Conservation (phyloP, 2,329 filamentous ascomycete species). For the Sphaerulina vaccinii region DNA sequence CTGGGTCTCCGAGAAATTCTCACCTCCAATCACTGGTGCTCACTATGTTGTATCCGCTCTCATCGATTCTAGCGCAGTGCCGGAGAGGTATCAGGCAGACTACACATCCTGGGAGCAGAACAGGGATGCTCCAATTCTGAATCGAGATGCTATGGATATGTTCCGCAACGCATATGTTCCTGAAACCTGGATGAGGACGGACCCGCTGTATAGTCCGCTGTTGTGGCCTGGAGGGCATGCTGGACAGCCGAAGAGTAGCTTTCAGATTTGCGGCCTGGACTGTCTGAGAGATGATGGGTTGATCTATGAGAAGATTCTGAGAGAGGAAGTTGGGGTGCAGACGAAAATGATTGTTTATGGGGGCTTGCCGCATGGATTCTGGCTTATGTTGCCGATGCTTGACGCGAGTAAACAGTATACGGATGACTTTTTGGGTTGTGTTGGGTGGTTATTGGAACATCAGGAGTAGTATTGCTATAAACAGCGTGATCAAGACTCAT, state of each 20-base stretch:
- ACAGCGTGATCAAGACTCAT: too few relatives aligned
- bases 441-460: neutral
- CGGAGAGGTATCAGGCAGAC: neutral
- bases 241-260: neutral
- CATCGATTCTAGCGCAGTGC: neutral
- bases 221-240: neutral
- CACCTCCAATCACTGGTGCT: neutral
- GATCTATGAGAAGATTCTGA: neutral
- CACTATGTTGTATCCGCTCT: neutral
- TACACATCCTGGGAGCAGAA: neutral
- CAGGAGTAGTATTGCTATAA: too few relatives aligned
- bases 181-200: neutral
- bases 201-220: neutral
- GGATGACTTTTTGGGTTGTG: neutral
- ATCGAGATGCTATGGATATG: neutral
- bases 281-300: neutral
- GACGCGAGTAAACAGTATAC: neutral
- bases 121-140: neutral
- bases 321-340: neutral
- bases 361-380: neutral
- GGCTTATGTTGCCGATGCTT: neutral
- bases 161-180: neutral
- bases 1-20: neutral
- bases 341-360: neutral
- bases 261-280: slow-evolving; percentile 22